phyloP scores from a whole-genome alignment of 1,139 yeast species.

The Meyerozyma athensensis region DNA sequence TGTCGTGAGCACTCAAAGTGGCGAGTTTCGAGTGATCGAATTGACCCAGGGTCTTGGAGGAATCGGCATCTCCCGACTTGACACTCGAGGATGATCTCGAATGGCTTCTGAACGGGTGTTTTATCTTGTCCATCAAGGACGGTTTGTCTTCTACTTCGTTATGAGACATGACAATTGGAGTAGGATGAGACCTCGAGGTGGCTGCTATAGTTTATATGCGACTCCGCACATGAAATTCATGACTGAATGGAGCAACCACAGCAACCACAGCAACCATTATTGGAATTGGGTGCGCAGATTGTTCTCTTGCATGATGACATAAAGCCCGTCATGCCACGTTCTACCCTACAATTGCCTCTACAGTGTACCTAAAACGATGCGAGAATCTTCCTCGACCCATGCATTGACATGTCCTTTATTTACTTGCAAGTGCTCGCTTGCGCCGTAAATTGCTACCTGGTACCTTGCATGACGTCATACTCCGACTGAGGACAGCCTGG shows the following conservation, averaged over 20 bases:
- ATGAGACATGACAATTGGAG: conserved; percentile 6
- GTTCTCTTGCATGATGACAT: conserved; percentile 3
- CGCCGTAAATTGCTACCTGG: too few species aligned
- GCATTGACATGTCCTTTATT: too few species aligned
- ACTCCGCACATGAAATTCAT: conserved; percentile 4
- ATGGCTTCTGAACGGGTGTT: conserved; percentile 25
- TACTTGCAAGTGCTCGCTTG: too few species aligned
- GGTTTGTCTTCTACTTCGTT: conserved; percentile 15
- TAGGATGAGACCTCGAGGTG: background rate
- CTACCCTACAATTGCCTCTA: too few species aligned
- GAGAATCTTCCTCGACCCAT: too few species aligned
- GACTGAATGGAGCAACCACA: conserved; percentile 3
- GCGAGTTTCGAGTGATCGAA: conserved; percentile 7
- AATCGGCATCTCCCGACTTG: conserved; percentile 8
- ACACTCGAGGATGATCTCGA: conserved; percentile 16
- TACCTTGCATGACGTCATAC: too few species aligned
- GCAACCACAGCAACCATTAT: conserved; percentile 4
- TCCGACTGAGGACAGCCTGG: too few species aligned
- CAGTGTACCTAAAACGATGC: too few species aligned
- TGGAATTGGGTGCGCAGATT: background rate
- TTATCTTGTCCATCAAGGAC: conserved; percentile 23
- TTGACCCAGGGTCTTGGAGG: background rate
- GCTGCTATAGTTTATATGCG: background rate
- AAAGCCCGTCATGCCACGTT: too few species aligned
- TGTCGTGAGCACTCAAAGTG: conserved; percentile 4